Conservation (phyloP, 192 early-diverging fungal species). For the Allomyces javanicus region DNA sequence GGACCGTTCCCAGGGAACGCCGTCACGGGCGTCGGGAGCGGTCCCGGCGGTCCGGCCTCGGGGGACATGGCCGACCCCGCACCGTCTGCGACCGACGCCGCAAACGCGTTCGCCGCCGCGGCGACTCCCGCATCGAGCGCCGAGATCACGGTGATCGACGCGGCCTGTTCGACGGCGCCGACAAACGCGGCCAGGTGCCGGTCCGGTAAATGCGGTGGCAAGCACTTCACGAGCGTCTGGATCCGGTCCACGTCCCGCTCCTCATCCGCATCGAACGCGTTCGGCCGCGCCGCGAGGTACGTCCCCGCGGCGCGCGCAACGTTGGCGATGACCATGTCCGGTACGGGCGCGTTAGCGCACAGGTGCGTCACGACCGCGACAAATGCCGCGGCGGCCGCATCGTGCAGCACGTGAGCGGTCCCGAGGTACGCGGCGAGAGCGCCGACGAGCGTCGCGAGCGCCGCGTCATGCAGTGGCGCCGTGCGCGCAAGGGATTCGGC, state of each 20-base stretch:
- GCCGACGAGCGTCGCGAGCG: not conserved
- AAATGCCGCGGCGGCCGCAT: not conserved
- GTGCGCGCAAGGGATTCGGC: no score
- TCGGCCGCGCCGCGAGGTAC: not conserved
- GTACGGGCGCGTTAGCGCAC: no score
- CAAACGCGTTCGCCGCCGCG: not conserved
- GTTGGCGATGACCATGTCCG: not conserved
- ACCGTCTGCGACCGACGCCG: no score
- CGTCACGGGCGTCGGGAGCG: not conserved
- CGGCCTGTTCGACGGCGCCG: not conserved
- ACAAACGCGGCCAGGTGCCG: not conserved
- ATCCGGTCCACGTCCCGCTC: not conserved
- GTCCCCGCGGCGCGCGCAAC: not conserved
- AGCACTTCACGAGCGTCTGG: not conserved
- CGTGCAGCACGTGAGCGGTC: not conserved
- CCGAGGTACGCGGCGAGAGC: not conserved
- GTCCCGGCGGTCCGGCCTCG: not conserved
- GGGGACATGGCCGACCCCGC: no score
- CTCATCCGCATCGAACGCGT: not conserved
- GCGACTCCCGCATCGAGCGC: not conserved
- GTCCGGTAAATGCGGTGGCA: not conserved
- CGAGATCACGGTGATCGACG: not conserved
- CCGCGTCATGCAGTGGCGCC: no score
- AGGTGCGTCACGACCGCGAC: not conserved
- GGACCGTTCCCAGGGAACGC: not conserved